These are phyloP conservation scores for Aspergillus ruber DNA, from an alignment of 2,329 filamentous ascomycete species.

Conservation along the genomic window DNA sequence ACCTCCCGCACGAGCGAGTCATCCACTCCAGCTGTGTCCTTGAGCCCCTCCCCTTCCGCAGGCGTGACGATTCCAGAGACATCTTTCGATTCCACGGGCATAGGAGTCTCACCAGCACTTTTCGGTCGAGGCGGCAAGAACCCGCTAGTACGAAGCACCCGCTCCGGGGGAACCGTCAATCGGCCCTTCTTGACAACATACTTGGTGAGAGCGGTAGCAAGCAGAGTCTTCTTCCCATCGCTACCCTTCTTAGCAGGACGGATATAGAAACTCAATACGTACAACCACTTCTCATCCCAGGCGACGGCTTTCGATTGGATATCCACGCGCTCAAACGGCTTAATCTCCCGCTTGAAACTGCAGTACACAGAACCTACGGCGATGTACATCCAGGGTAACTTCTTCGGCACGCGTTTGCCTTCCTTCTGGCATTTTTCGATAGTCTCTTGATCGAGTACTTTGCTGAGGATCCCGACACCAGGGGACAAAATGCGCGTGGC, in stretches of 20 bases:
- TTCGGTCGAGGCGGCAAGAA: constrained; percentile 69
- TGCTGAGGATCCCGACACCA: constrained; percentile 48
- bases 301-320: constrained; percentile 64
- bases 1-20: constrained; percentile 31
- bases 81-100: constrained; percentile 15
- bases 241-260: constrained; percentile 42
- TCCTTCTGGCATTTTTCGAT: constrained; percentile 45
- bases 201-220: constrained; percentile 68
- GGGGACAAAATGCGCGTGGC: constrained; percentile 62
- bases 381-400: constrained; percentile 49
- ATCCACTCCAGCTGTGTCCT: constrained; percentile 27
- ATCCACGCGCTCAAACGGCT: constrained; percentile 63
- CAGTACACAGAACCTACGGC: constrained; percentile 68
- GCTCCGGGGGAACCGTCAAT: constrained; percentile 75
- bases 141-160: constrained; percentile 63
- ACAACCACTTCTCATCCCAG: constrained; percentile 80
- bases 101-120: constrained; percentile 33
- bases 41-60: constrained; percentile 21
- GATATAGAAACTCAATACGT: constrained; percentile 68
- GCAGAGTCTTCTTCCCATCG: constrained; percentile 52
- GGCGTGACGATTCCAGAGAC: constrained; percentile 27
- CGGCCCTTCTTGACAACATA: constrained; percentile 79
- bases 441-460: constrained; percentile 49
- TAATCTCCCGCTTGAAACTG: constrained; percentile 68
- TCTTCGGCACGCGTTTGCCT: constrained; percentile 45